Evolutionary conservation across 805 yeast species (phyloP).

Genomic region (Sugiyamaella floridensis): DNA sequence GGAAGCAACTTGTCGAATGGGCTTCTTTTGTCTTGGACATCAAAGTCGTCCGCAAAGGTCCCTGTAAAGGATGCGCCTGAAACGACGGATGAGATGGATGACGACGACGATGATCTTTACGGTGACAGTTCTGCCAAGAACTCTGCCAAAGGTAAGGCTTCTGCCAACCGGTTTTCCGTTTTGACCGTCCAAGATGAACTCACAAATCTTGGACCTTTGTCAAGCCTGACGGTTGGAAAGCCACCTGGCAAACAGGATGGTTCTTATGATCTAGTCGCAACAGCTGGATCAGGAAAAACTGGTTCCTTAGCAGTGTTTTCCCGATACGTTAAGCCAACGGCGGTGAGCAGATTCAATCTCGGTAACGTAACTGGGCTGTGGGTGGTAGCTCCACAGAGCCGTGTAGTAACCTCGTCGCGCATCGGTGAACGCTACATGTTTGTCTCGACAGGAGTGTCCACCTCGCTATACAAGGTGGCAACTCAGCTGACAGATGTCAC

Average conservation of each 20-base stretch:
- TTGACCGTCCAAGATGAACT: conserved; percentile 44
- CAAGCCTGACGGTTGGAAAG: conserved; percentile 59
- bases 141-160: neutral
- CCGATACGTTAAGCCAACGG: conserved; percentile 60
- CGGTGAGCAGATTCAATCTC: conserved; percentile 68
- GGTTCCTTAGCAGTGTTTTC: conserved; percentile 56
- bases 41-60: conserved; percentile 7
- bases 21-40: conserved; percentile 39
- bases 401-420: conserved; percentile 24
- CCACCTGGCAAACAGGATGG: conserved; percentile 38
- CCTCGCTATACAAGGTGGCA: conserved; percentile 26
- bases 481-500: conserved; percentile 42
- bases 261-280: conserved; percentile 51
- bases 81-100: conserved; percentile 31
- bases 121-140: conserved; percentile 6
- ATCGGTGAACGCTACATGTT: conserved; percentile 52
- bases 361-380: conserved; percentile 42
- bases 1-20: conserved; percentile 58
- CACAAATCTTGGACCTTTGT: conserved; percentile 64
- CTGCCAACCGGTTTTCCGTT: conserved; percentile 32
- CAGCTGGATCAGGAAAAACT: conserved; percentile 55
- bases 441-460: conserved; percentile 59
- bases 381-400: conserved; percentile 14
- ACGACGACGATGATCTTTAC: conserved; percentile 26
- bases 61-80: conserved; percentile 8